Evolutionary conservation across 2,329 filamentous ascomycete species (phyloP), one percentile per base, ranked within the genome.

Genomic region (Aureobasidium uvarum): DNA sequence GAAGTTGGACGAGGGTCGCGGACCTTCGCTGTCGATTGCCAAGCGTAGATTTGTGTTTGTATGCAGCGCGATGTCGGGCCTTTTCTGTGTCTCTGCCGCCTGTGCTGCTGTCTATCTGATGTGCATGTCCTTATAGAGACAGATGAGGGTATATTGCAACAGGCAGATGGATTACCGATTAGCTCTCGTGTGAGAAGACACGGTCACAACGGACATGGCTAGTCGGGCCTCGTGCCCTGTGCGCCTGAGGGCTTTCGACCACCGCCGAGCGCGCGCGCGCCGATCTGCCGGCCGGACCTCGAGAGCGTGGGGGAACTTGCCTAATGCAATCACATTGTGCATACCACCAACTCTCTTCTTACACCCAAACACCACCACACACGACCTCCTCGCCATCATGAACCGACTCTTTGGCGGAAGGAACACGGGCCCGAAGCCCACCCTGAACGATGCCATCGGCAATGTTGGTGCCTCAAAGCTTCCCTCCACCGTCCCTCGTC

Each of bases 321-420:
- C 33, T 28, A 18, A 33, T 41, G 20, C 52, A 25, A 46, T 23
- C 43, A 23, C 20, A 18, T 55, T 55, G 52, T 55, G 52, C 52
- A 55, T 55, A 46, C 55, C 3, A 25, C 52, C 52, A 25, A 18
- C 33, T n/a, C 6, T 25, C 36, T 41, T n/a, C 3, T n/a, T 5
- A 41, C 52, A 41, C 20, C 23, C 39, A 38, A 36, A 23, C 52
- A 41, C n/a, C 51, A 38, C 3, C 48, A 3, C 50, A 38, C 31
- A 38, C 48, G 25, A 51, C 48, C 4, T 10, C 41, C 52, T 33
- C 23, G 33, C 13, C 78, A 83, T 64, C 69, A 98, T 99, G 95
- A 98, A 99, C 78, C 91, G 95, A 72, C 85, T 99, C 72, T 99
- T 99, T 77, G 95, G 95, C 76, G 85, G 89, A 72, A 95, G 93